These are phyloP conservation scores for Jatropha curcas DNA, from an alignment of 345 rosid species.

Conservation along the genomic window DNA sequence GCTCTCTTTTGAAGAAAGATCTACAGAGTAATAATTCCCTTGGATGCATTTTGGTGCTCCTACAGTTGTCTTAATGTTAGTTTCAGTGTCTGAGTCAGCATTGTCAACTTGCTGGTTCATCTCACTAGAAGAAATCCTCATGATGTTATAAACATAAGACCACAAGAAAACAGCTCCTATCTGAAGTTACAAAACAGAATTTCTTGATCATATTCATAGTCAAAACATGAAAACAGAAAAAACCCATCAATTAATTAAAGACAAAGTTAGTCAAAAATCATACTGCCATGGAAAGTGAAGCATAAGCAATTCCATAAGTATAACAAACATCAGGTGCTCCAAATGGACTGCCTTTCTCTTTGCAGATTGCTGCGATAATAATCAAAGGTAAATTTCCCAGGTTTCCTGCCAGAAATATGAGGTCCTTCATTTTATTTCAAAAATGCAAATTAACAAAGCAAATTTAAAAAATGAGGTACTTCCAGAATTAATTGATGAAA, in stretches of 20 bases:
- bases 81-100: background rate
- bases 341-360: conserved; percentile 43
- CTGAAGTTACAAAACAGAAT: conserved; percentile 24
- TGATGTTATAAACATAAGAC: conserved; percentile 41
- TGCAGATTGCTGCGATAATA: conserved; percentile 42
- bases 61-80: background rate
- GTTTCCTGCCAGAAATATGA: conserved; percentile 31
- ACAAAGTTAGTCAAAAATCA: background rate
- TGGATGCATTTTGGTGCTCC: conserved; percentile 15
- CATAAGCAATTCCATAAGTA: conserved; percentile 35
- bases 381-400: conserved; percentile 42
- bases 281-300: conserved; percentile 53
- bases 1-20: no score
- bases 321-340: conserved; percentile 30
- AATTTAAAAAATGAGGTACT: no score
- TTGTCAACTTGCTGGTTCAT: conserved; percentile 10
- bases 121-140: conserved; percentile 28
- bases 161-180: conserved; percentile 41
- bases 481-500: no score
- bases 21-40: background rate
- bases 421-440: no score
- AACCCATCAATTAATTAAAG: no score
- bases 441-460: no score
- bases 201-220: background rate
- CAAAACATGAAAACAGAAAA: background rate